phyloP scores from a whole-genome alignment of 192 early-diverging fungal genomes.

The Helicostylum pulchrum region DNA sequence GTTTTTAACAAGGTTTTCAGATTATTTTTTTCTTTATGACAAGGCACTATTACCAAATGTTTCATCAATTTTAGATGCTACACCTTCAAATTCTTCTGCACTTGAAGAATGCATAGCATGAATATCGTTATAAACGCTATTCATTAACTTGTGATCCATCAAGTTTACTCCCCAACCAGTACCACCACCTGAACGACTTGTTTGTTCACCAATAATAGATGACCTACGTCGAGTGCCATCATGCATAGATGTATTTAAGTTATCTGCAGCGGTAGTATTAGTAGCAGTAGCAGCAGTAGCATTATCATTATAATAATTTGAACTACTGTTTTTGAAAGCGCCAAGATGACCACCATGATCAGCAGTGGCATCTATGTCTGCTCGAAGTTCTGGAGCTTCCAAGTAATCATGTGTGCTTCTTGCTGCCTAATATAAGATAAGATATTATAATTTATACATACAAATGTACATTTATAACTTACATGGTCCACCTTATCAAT shows the following conservation, averaged over 20 bases:
- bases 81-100: conserved; percentile 7
- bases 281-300: no score
- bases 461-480: not conserved
- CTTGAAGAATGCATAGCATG: not conserved
- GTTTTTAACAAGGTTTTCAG: not conserved
- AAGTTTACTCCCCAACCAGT: not conserved
- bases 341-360: no score
- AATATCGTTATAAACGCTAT: conserved; percentile 9
- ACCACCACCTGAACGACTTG: not conserved
- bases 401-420: no score
- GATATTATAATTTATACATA: not conserved
- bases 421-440: no score
- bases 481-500: conserved; percentile 2
- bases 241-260: no score
- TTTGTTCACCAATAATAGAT: no score
- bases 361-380: no score
- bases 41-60: conserved; percentile 18
- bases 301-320: no score
- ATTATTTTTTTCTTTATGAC: not conserved
- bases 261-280: no score
- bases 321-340: no score
- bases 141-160: not conserved
- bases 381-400: no score
- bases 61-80: conserved; percentile 17
- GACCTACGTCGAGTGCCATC: no score